Conservation (phyloP, 225 moss, liverwort and hornwort species). For the Asterella californica region DNA sequence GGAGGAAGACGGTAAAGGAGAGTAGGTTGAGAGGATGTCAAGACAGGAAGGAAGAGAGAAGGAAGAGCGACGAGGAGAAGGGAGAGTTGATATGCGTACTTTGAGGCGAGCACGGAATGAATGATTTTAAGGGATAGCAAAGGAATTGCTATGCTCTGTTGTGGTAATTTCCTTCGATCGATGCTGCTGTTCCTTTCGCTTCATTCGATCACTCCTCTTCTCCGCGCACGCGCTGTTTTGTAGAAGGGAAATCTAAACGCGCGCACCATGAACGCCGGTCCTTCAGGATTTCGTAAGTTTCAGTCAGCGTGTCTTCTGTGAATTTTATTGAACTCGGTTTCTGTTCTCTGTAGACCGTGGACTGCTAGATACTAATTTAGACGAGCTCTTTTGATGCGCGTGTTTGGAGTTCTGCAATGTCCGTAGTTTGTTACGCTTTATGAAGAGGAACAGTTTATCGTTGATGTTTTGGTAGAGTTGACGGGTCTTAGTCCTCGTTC, state of each 20-base stretch:
- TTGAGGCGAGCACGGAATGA: neutral
- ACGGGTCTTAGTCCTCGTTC: neutral
- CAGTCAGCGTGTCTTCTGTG: neutral
- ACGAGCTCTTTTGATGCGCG: neutral
- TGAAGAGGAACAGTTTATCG: neutral
- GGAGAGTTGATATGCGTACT: neutral
- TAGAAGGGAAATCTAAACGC: constrained; percentile 11
- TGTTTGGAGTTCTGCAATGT: no score
- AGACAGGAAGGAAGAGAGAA: neutral
- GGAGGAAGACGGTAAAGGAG: neutral
- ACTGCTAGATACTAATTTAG: neutral
- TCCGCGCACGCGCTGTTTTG: neutral
- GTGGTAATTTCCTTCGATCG: neutral
- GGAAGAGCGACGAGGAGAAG: neutral
- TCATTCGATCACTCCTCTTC: constrained; percentile 5
- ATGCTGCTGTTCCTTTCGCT: constrained; percentile 6
- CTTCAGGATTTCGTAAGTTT: constrained; percentile 48
- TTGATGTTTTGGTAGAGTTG: neutral
- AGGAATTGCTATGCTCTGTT: constrained; percentile 4
- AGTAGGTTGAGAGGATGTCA: neutral
- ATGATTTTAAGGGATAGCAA: neutral
- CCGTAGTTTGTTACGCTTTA: neutral
- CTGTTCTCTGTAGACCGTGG: neutral
- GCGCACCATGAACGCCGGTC: constrained; percentile 53
- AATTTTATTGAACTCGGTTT: neutral